Base-by-base conservation (phyloP, 2,329 filamentous ascomycete species). In the Rugonectria rugulosa region DNA sequence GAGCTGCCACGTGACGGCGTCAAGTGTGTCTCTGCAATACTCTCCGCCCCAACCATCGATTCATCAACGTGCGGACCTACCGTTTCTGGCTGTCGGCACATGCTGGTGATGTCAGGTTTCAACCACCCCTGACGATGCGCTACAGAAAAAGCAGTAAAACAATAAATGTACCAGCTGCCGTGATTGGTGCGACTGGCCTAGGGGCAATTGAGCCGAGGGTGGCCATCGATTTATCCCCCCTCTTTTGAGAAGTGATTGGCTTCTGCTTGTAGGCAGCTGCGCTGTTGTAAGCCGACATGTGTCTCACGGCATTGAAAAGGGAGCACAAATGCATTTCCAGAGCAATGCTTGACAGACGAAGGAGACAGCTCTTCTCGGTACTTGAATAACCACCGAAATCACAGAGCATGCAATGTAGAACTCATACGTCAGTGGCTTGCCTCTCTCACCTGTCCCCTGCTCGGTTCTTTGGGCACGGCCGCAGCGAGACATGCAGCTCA, bases 101-200 rank as follows among this genome's bases (percentile, higher is more conserved):
- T 43, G 31, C 45, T 44, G n/a, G 52, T 55, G 52, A 55, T 55
- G 52, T 49, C 46, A 56, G 24, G 9, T n/a, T 17, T 56, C 34
- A 41, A 48, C 36, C 43, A 54, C 38, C 44, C 43, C 43, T 32
- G 37, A 32, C 48, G 23, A 44, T 32, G 32, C 32, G 43, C 37
- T 44, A 54, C 34, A 31, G 40, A 24, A n/a, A 32, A 53, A 45
- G 38, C 52, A 49, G 48, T 38, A 27, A 12, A 40, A 21, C 20
- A 40, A 40, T 15, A 23, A 29, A 17, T 21, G 31, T n/a, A 46
- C 44, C 41, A 19, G 29, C 37, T 11, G 32, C 32, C 23, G 19
- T 50, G 53, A 56, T 56, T 56, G 53, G 53, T 36, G 53, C 53
- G 53, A 50, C 53, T 56, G 53, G 26, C 23, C 21, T 41, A 14